Conservation (phyloP, 305 asterid species). For the Plantago coronopus region DNA sequence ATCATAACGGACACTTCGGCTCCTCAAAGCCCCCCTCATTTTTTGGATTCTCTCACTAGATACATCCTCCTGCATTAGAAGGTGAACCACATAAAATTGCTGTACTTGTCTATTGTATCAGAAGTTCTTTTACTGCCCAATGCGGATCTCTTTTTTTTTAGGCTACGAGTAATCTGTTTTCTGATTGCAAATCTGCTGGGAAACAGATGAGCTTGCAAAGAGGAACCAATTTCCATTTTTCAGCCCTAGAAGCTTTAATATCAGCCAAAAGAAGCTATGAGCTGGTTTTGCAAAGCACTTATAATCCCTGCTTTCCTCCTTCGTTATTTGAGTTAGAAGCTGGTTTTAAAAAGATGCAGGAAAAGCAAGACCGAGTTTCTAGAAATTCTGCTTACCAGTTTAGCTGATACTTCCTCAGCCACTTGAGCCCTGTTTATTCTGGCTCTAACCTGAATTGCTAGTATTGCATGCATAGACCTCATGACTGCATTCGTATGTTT, state of each 20-base stretch:
- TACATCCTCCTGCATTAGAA: slow-evolving; percentile 34
- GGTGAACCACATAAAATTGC: slow-evolving; percentile 1
- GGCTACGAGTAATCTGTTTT: not conserved
- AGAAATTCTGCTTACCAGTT: slow-evolving; percentile 22
- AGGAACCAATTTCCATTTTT: not conserved
- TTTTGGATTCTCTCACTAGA: slow-evolving; percentile 24
- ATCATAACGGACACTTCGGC: slow-evolving; percentile 37
- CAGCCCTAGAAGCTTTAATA: not conserved
- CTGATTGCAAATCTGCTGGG: not conserved
- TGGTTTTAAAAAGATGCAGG: too few relatives aligned
- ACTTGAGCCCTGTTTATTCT: slow-evolving; percentile 51
- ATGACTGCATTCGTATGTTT: slow-evolving; percentile 48
- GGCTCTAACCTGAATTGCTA: slow-evolving; percentile 69
- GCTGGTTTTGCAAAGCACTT: too few relatives aligned
- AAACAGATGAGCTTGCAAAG: not conserved
- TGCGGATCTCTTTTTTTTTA: not conserved
- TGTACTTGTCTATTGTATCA: not conserved
- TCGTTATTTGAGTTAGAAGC: too few relatives aligned
- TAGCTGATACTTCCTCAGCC: slow-evolving; percentile 36
- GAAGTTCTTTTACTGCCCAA: not conserved
- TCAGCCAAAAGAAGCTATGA: too few relatives aligned
- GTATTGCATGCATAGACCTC: slow-evolving; percentile 57
- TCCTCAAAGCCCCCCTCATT: slow-evolving; percentile 31
- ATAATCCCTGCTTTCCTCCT: too few relatives aligned
- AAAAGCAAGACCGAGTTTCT: slow-evolving; percentile 20